A percentile compares a stretch with the other conserved stretches of the same genome.
These are phyloP conservation scores for Phycomyces nitens DNA, from an alignment of 192 early-diverging fungal species.

Conservation along the genomic window DNA sequence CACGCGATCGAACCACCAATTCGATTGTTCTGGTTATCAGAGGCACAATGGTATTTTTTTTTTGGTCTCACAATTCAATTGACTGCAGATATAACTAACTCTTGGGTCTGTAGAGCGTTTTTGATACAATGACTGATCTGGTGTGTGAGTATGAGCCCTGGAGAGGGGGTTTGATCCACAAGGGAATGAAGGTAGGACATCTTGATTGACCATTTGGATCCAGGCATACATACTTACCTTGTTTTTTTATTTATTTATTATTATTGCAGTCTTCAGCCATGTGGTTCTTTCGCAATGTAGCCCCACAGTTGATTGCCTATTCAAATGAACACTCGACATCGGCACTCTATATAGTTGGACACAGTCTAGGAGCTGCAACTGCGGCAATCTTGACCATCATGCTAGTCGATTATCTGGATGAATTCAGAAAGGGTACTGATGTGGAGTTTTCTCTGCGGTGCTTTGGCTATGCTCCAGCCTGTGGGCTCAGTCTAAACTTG, in stretches of 20 bases:
- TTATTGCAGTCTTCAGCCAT: conserved; percentile 51
- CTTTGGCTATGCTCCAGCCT: conserved; percentile 52
- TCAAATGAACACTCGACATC: conserved; percentile 52
- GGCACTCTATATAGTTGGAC: conserved; percentile 68
- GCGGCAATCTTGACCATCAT: conserved; percentile 75
- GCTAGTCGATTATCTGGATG: conserved; percentile 57
- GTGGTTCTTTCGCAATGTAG: conserved; percentile 70
- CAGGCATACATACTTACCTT: neutral
- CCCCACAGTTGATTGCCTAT: conserved; percentile 64
- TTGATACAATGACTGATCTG: conserved; percentile 75
- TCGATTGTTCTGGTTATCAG: conserved; percentile 68
- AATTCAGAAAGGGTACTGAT: conserved; percentile 40
- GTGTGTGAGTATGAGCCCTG: conserved; percentile 78
- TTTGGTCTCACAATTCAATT: neutral
- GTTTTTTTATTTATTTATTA: neutral
- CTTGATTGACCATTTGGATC: too few species aligned
- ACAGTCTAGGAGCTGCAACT: conserved; percentile 72
- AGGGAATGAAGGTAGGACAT: conserved; percentile 61
- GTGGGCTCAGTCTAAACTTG: conserved; percentile 44
- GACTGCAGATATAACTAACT: neutral
- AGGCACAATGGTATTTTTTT: conserved; percentile 59
- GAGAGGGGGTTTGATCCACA: conserved; percentile 76
- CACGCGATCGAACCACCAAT: conserved; percentile 58
- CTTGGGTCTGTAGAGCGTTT: conserved; percentile 45
- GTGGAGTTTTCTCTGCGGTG: conserved; percentile 43